These are phyloP conservation scores for Microsporum audouinii DNA, from an alignment of 2,329 filamentous ascomycete genomes.

Conservation along the genomic window DNA sequence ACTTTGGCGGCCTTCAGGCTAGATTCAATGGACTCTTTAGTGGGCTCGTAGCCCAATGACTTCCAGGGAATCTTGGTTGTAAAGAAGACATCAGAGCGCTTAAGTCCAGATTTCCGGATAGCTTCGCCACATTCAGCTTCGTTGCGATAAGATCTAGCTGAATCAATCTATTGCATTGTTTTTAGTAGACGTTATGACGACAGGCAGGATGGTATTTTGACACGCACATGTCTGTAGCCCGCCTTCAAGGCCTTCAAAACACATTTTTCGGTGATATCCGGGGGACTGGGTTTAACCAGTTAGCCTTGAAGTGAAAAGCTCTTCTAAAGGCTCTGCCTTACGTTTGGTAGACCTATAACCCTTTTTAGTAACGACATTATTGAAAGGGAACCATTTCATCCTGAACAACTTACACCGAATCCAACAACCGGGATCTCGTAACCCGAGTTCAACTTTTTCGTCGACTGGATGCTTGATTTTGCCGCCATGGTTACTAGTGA, in stretches of 20 bases:
- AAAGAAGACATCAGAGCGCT: slow-evolving; percentile 49
- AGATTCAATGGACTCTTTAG: slow-evolving; percentile 52
- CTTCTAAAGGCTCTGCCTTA: slow-evolving; percentile 11
- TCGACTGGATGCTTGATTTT: slow-evolving; percentile 23
- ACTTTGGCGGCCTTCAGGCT: slow-evolving; percentile 53
- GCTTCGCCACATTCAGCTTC: slow-evolving; percentile 45
- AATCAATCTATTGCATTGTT: slow-evolving; percentile 40
- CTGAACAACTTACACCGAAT: slow-evolving; percentile 29
- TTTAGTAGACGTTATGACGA: neutral
- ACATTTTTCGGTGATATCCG: slow-evolving; percentile 46
- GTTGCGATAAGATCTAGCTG: slow-evolving; percentile 47
- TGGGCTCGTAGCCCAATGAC: slow-evolving; percentile 49
- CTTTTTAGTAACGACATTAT: neutral
- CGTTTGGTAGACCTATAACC: slow-evolving; percentile 31
- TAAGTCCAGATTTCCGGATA: slow-evolving; percentile 41
- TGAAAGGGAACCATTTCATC: neutral
- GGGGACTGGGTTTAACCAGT: slow-evolving; percentile 34
- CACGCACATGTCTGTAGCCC: slow-evolving; percentile 46
- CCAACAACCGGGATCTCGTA: slow-evolving; percentile 50
- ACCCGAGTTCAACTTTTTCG: slow-evolving; percentile 44
- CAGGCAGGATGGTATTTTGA: neutral
- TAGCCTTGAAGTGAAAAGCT: neutral
- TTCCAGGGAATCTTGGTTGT: slow-evolving; percentile 49
- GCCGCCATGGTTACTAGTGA: slow-evolving; percentile 10
- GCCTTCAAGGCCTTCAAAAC: slow-evolving; percentile 45